Evolutionary conservation across 2,329 filamentous ascomycete species (phyloP).

Genomic region (Paracoccidioides brasiliensis): DNA sequence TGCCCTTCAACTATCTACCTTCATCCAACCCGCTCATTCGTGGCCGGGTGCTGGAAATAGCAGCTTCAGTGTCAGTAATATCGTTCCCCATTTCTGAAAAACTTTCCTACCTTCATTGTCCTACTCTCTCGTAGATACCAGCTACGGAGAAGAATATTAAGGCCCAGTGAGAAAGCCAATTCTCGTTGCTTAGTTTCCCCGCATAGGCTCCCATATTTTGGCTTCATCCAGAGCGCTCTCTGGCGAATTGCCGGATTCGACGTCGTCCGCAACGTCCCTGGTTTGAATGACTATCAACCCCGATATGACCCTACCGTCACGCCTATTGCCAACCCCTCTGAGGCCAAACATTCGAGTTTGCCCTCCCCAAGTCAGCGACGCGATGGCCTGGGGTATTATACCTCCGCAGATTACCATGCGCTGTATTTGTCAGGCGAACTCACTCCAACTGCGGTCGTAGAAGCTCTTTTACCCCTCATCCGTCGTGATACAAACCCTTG

Average conservation of each 20-base stretch:
- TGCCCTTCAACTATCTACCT: slow-evolving; percentile 36
- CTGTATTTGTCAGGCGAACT: slow-evolving; percentile 56
- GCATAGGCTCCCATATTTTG: slow-evolving; percentile 44
- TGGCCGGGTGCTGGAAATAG: slow-evolving; percentile 50
- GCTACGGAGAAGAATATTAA: background rate
- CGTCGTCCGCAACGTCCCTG: slow-evolving; percentile 41
- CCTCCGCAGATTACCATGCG: slow-evolving; percentile 62
- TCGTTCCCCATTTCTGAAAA: background rate
- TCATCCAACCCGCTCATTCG: slow-evolving; percentile 58
- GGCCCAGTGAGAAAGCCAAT: background rate
- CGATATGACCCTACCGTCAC: slow-evolving; percentile 48
- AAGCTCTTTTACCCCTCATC: slow-evolving; percentile 59
- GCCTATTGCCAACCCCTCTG: slow-evolving; percentile 21
- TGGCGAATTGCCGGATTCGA: slow-evolving; percentile 61
- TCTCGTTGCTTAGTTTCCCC: background rate
- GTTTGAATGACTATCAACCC: slow-evolving; percentile 41
- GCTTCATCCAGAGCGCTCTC: slow-evolving; percentile 49
- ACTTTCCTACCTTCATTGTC: background rate
- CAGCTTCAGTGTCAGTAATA: slow-evolving; percentile 45
- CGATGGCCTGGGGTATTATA: slow-evolving; percentile 41
- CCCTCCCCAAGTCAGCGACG: slow-evolving; percentile 24
- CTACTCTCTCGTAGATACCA: background rate
- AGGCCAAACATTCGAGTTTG: slow-evolving; percentile 12
- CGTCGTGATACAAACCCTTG: slow-evolving; percentile 42
- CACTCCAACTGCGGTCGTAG: slow-evolving; percentile 59